Percentiles rank a stretch among this genome's conserved stretches.
These are phyloP conservation scores for Linum usitatissimum DNA, from an alignment of 345 rosid species.

Conservation along the genomic window DNA sequence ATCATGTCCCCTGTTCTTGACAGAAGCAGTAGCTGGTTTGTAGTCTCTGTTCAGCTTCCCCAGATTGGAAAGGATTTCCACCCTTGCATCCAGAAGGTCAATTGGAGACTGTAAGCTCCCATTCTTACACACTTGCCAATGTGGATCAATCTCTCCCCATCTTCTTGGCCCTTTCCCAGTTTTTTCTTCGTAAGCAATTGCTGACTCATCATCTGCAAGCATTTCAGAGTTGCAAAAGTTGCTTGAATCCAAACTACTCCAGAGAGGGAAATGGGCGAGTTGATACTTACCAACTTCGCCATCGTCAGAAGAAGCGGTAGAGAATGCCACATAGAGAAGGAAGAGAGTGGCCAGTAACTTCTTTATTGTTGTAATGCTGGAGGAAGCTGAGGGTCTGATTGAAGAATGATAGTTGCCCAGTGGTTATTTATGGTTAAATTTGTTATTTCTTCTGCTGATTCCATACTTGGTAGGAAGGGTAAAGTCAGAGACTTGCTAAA, in stretches of 20 bases:
- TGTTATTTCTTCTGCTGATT: background rate
- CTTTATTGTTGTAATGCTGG: background rate
- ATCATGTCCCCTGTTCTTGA: conserved; percentile 5
- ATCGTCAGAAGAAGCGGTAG: background rate
- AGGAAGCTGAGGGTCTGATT: background rate
- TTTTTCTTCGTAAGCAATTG: background rate
- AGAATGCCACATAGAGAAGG: background rate
- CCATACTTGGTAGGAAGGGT: background rate
- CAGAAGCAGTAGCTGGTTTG: background rate
- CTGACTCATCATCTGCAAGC: conserved; percentile 1
- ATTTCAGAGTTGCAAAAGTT: background rate
- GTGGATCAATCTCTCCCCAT: conserved; percentile 3
- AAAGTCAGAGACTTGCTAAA: background rate
- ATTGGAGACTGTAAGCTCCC: conserved; percentile 10
- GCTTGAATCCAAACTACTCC: background rate
- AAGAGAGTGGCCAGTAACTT: background rate
- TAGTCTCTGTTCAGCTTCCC: background rate
- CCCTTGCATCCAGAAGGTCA: background rate
- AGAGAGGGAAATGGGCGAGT: background rate
- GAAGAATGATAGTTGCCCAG: background rate
- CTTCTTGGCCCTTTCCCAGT: conserved; percentile 5
- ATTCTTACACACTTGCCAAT: conserved; percentile 2
- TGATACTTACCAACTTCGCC: background rate
- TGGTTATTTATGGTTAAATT: background rate
- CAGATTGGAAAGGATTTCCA: background rate